Evolutionary conservation across 176 grass and related monocot species (phyloP).

Genomic region (Triticum urartu): DNA sequence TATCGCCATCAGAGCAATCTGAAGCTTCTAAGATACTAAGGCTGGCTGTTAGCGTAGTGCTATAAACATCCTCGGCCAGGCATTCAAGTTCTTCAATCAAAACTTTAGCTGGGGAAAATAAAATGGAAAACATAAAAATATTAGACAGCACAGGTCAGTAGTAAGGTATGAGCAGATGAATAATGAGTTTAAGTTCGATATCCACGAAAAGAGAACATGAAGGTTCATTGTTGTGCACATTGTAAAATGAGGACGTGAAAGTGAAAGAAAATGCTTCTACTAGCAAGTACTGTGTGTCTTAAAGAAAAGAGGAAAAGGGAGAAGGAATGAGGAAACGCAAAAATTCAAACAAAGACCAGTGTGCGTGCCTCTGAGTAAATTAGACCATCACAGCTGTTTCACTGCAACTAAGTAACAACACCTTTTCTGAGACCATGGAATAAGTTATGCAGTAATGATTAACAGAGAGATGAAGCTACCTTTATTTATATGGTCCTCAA

Average conservation of each 20-base stretch:
- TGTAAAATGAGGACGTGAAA: not conserved
- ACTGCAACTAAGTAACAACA: not conserved
- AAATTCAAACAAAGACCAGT: not conserved
- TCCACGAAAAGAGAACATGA: not conserved
- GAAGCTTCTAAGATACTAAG: not conserved
- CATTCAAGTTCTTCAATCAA: slow-evolving; percentile 42
- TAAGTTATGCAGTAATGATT: not conserved
- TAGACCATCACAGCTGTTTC: not conserved
- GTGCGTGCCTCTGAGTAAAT: not conserved
- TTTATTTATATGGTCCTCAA: slow-evolving; percentile 11
- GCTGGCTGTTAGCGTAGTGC: slow-evolving; percentile 26
- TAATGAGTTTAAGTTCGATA: not conserved
- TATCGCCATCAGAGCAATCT: not conserved
- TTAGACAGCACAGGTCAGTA: not conserved
- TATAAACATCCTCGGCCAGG: slow-evolving; percentile 38
- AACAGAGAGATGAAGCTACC: slow-evolving; percentile 1
- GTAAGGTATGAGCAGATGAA: not conserved
- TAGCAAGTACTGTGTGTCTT: not conserved
- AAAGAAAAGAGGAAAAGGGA: not conserved
- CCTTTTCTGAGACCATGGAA: not conserved
- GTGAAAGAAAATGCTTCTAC: not conserved
- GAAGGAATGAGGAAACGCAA: not conserved
- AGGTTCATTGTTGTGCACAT: not conserved
- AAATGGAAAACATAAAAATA: not conserved
- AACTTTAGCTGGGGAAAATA: slow-evolving; percentile 36